Conservation (phyloP, 2,329 filamentous ascomycete genomes). For the Colletotrichum euphorbiae region DNA sequence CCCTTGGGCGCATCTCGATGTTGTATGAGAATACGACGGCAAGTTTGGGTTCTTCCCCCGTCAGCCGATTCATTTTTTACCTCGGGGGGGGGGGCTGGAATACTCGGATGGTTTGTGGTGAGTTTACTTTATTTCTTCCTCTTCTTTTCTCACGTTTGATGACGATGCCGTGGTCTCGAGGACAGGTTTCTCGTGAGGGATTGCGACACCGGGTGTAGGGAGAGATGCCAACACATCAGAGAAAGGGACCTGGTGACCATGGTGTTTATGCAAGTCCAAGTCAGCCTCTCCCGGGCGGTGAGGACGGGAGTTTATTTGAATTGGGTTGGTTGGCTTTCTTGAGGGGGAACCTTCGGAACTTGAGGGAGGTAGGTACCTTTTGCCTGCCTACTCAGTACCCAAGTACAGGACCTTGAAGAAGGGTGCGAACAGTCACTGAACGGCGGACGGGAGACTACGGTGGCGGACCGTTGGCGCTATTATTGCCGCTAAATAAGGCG, state of each 20-base stretch:
- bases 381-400: too few species aligned
- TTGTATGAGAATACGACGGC: slow-evolving; percentile 1
- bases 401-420: too few species aligned
- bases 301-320: slow-evolving; percentile 19
- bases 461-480: slow-evolving; percentile 36
- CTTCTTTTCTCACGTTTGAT: not conserved
- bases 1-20: slow-evolving; percentile 29
- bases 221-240: slow-evolving; percentile 38
- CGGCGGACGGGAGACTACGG: slow-evolving; percentile 1
- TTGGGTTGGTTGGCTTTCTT: too few species aligned
- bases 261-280: slow-evolving; percentile 40
- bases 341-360: too few species aligned
- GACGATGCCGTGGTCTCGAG: slow-evolving; percentile 14
- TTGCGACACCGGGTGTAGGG: slow-evolving; percentile 31
- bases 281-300: slow-evolving; percentile 39
- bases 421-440: too few species aligned
- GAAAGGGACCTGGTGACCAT: slow-evolving; percentile 37
- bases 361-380: too few species aligned
- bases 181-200: slow-evolving; percentile 8
- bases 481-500: not conserved
- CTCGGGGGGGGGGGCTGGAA: too few species aligned
- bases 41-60: not conserved
- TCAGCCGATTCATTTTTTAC: slow-evolving; percentile 10
- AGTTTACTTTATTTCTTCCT: not conserved
- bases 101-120: not conserved